Evolutionary conservation across 192 early-diverging fungal genomes (phyloP), one percentile per base, ranked within the genome.

Genomic region (Spinellus fusiger): DNA sequence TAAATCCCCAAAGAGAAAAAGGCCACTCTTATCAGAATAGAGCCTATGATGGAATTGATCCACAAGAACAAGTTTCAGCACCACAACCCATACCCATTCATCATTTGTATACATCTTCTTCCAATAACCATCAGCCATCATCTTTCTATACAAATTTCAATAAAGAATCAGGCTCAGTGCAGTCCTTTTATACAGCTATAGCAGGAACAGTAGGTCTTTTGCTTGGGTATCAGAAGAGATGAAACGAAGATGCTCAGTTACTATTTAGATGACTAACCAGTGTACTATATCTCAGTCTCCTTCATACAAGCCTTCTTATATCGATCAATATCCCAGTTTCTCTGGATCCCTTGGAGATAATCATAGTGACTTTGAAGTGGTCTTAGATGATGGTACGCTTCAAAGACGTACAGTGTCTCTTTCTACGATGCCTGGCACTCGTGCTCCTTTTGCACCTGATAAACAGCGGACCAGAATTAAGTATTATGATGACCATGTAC

Each of bases 181-280:
- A 80, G 92, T 40, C 77, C 94, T 44, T n/a, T 44, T 44, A 44
- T 18, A 44, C 40, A n/a, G 40, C 40, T 5, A 12, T 44, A n/a
- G 40, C 40, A n/a, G 40, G 40, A 3, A 44, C 40, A 44, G 18
- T 44, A 18, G 40, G 15, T 3, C 40, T 15, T 77, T 93, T n/a
- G n/a, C n/a, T n/a, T n/a, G n/a, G n/a, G n/a, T n/a, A n/a, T n/a
- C n/a, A n/a, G n/a, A n/a, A n/a, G n/a, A n/a, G n/a, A n/a, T n/a
- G n/a, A n/a, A n/a, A n/a, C n/a, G n/a, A n/a, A 28, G 93, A 92
- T 74, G 84, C 91, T 72, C 2, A 44, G 18, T 37, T 37, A 5
- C 40, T 44, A 12, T 10, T 44, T 18, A 44, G 18, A 44, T 10
- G 10, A 5, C 18, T 18, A 3, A 3, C 40, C 40, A 6, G n/a